These are phyloP conservation scores for Botrytis elliptica DNA, from an alignment of 2,329 filamentous ascomycete species.

Conservation along the genomic window DNA sequence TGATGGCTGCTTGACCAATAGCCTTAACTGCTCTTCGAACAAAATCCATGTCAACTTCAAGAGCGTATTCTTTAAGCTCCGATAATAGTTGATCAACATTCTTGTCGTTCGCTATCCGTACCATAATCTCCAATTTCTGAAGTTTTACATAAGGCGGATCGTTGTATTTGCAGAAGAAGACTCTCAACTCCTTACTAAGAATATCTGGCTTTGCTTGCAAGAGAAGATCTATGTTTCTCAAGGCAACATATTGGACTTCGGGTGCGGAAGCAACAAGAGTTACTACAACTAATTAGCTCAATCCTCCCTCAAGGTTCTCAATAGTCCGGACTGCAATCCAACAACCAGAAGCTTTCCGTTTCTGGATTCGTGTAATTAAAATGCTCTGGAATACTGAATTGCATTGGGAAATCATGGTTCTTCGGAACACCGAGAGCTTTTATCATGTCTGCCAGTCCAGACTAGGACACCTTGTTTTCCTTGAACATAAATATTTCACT, in stretches of 20 bases:
- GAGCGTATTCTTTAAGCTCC: conserved; percentile 93
- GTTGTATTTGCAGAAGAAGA: conserved; percentile 99
- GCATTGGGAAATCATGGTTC: neutral
- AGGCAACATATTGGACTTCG: conserved; percentile 95
- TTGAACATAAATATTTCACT: conserved; percentile 31
- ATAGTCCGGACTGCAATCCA: neutral
- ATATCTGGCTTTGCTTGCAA: conserved; percentile 96
- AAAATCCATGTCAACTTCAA: conserved; percentile 99
- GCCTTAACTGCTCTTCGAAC: conserved; percentile 91
- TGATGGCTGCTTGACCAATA: conserved; percentile 97
- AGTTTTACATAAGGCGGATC: conserved; percentile 97
- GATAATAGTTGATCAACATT: conserved; percentile 94
- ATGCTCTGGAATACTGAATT: neutral
- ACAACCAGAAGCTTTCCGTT: neutral
- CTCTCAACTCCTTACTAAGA: conserved; percentile 91
- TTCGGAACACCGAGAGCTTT: neutral
- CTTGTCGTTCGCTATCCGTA: conserved; percentile 94
- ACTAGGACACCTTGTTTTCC: neutral
- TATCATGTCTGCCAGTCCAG: neutral
- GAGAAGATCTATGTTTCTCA: conserved; percentile 93
- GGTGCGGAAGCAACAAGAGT: conserved; percentile 93
- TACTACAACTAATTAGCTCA: conserved; percentile 52
- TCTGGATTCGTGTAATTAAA: neutral
- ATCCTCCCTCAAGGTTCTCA: neutral
- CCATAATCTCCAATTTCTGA: conserved; percentile 98